Evolutionary conservation across 208 protist genomes (phyloP).

Genomic region (Acanthamoeba royreba): DNA sequence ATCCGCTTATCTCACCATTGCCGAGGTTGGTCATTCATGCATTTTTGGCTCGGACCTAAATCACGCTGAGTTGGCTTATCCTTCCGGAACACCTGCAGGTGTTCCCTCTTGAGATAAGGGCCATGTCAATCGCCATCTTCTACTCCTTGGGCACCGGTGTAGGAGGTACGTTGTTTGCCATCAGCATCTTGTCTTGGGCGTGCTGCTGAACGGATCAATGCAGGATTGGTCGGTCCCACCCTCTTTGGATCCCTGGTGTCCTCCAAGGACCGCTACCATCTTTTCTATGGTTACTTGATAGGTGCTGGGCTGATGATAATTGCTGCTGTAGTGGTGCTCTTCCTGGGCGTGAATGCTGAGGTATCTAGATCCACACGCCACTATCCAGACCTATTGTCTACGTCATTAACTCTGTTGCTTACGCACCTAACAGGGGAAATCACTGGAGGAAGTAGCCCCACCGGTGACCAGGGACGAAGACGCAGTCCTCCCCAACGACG

Average conservation of each 20-base stretch:
- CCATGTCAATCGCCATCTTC: constrained; percentile 44
- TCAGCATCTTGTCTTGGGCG: background rate
- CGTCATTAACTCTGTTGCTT: background rate
- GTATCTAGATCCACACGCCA: background rate
- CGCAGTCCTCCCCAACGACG: background rate
- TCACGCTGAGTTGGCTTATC: background rate
- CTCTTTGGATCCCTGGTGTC: constrained; percentile 25
- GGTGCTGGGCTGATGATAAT: constrained; percentile 12
- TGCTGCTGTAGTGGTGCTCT: background rate
- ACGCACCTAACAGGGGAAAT: background rate
- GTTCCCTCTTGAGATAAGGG: constrained; percentile 28
- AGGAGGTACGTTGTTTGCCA: background rate
- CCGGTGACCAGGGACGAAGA: background rate
- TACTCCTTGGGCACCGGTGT: constrained; percentile 32
- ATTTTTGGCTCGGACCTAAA: background rate
- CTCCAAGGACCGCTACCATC: background rate
- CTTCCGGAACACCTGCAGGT: background rate
- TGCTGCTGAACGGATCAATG: background rate
- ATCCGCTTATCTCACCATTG: constrained; percentile 40
- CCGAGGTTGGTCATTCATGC: background rate
- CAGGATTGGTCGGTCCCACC: background rate
- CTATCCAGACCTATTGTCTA: background rate
- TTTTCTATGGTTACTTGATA: constrained; percentile 37
- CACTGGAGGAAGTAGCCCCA: background rate
- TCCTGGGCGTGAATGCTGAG: constrained; percentile 32